Evolutionary conservation across 2,329 filamentous ascomycete species (phyloP).

Genomic region (Colletotrichum incanum): DNA sequence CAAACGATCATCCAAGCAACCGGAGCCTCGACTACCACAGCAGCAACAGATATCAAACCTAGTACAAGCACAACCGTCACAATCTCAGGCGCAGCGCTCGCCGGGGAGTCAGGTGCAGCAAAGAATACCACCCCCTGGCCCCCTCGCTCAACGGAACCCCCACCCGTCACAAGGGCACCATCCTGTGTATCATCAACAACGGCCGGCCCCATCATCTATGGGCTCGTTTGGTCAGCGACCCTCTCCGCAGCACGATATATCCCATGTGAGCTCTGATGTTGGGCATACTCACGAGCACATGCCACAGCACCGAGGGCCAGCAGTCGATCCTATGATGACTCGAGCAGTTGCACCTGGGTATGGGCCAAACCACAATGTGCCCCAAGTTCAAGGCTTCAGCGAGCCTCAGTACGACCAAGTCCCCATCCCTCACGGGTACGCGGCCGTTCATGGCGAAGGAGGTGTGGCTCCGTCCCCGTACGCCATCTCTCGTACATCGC

Average conservation of each 20-base stretch:
- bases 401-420: slow-evolving; percentile 57
- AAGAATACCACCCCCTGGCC: slow-evolving; percentile 20
- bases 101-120: slow-evolving; percentile 23
- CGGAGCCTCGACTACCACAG: slow-evolving; percentile 42
- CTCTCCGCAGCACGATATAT: slow-evolving; percentile 9
- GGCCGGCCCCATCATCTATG: slow-evolving; percentile 2
- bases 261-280: slow-evolving; percentile 15
- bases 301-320: slow-evolving; percentile 9
- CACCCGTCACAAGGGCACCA: slow-evolving; percentile 17
- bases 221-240: slow-evolving; percentile 9
- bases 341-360: not conserved
- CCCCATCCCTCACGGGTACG: slow-evolving; percentile 56
- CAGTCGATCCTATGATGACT: slow-evolving; percentile 15
- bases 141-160: slow-evolving; percentile 9
- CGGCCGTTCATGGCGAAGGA: slow-evolving; percentile 56
- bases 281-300: slow-evolving; percentile 15
- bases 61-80: not conserved
- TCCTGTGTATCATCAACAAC: slow-evolving; percentile 30
- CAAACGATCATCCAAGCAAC: slow-evolving; percentile 47
- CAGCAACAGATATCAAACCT: slow-evolving; percentile 35
- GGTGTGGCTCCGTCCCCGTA: slow-evolving; percentile 50
- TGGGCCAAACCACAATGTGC: not conserved
- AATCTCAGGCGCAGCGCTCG: slow-evolving; percentile 8
- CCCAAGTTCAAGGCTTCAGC: slow-evolving; percentile 16
- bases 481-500: slow-evolving; percentile 44